Evolutionary conservation across 345 rosid genomes (phyloP), one percentile per base, ranked within the genome.

Genomic region (Mercurialis annua): DNA sequence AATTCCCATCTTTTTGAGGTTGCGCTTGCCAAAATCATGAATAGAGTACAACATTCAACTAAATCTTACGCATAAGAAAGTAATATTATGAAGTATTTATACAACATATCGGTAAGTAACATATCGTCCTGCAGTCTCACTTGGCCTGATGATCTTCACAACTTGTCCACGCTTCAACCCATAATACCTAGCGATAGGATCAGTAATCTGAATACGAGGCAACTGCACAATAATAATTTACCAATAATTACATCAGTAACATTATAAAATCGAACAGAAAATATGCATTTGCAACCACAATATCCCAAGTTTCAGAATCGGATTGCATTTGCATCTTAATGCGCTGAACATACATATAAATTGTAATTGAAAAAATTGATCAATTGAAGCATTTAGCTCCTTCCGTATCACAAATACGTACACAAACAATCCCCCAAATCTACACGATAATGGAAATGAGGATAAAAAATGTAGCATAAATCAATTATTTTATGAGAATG

Each of bases 81-180:
- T n/a, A n/a, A n/a, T n/a, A n/a, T n/a, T n/a, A n/a, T n/a, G n/a
- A 24, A 50, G 30, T 53, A 23, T 62, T 69, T 69, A 74, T 16
- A 69, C 73, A 38, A 74, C 78, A 51, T 64, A 74, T 38, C 78
- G 69, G 23, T 74, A 74, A 20, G 78, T 74, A 15, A 74, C 56
- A 49, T 74, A 74, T 62, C 78, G 58, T 43, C 78, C 78, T 27
- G 78, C 78, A 49, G 78, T 74, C 55, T 74, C 78, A 58, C 78
- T 74, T 58, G 78, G 73, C 70, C 78, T 56, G 55, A 74, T 74
- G 18, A 74, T 74, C 59, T 74, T 74, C 48, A 69, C 73, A 31
- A 74, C 70, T 69, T 74, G 78, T n/a, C 78, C 78, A 21, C 73
- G 73, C 57, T 69, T 69, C 69, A 74, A 66, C 55, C 78, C 78